Conservation (phyloP, 371 early-diverging fungal species). For the Haplosporangium sp. region DNA sequence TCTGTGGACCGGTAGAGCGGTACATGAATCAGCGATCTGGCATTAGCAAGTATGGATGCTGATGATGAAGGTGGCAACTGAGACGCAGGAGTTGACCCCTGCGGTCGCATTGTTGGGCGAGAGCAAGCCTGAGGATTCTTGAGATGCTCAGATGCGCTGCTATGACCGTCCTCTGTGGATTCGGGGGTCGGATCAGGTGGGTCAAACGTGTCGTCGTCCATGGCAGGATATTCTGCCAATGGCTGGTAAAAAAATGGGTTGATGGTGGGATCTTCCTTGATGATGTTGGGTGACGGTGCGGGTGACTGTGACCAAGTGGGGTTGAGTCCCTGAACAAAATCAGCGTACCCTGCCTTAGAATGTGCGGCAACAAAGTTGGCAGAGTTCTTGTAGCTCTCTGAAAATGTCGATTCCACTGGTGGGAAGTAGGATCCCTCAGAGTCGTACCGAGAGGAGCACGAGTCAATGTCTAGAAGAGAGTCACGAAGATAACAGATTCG, state of each 20-base stretch:
- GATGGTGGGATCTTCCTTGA: slow-evolving; percentile 64
- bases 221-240: slow-evolving; percentile 58
- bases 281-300: slow-evolving; percentile 69
- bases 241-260: slow-evolving; percentile 69
- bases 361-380: slow-evolving; percentile 48
- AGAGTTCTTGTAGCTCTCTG: slow-evolving; percentile 58
- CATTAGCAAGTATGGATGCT: slow-evolving; percentile 59
- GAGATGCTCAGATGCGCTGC: slow-evolving; percentile 23
- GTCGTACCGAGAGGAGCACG: slow-evolving; percentile 34
- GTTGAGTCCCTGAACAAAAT: slow-evolving; percentile 42
- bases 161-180: slow-evolving; percentile 45
- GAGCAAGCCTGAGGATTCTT: slow-evolving; percentile 45
- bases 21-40: slow-evolving; percentile 69
- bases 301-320: slow-evolving; percentile 75
- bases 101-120: slow-evolving; percentile 35
- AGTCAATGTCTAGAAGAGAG: slow-evolving; percentile 22
- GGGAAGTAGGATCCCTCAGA: slow-evolving; percentile 43
- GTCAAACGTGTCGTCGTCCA: slow-evolving; percentile 73
- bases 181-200: slow-evolving; percentile 65
- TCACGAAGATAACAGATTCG: not conserved
- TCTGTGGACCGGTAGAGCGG: slow-evolving; percentile 63
- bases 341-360: slow-evolving; percentile 32
- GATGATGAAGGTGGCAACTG: slow-evolving; percentile 12
- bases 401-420: slow-evolving; percentile 42
- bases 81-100: not conserved